Evolutionary conservation across 2,329 filamentous ascomycete species (phyloP).

Genomic region (Hypoxylon sp.): DNA sequence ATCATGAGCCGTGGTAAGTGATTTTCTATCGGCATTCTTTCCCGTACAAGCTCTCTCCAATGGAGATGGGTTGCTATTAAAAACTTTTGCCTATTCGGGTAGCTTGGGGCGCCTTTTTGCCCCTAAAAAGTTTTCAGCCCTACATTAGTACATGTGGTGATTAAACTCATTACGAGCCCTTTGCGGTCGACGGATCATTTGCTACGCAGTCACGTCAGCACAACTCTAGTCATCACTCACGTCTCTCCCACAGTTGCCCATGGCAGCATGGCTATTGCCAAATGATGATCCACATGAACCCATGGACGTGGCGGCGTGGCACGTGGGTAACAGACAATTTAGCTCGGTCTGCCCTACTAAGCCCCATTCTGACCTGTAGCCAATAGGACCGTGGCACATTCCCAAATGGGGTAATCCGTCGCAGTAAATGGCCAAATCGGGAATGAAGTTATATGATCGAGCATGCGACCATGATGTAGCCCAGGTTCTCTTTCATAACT

Average conservation of each 20-base stretch:
- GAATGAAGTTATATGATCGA: background rate
- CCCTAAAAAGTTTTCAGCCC: background rate
- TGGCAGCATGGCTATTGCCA: background rate
- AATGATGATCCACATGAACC: background rate
- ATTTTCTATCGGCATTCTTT: background rate
- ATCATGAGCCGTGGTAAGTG: background rate
- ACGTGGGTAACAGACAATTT: background rate
- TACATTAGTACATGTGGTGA: background rate
- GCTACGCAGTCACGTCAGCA: background rate
- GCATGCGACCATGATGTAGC: no score
- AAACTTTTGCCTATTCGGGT: conserved; percentile 9
- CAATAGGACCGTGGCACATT: background rate
- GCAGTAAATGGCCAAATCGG: background rate
- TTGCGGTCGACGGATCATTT: background rate
- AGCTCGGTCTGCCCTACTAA: background rate
- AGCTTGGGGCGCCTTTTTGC: conserved; percentile 7
- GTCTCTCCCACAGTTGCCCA: background rate
- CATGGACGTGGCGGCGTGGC: background rate
- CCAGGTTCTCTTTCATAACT: conserved; percentile 32
- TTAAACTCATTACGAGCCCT: background rate
- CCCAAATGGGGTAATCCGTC: background rate
- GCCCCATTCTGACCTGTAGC: background rate
- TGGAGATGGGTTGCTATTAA: background rate
- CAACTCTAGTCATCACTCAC: background rate
- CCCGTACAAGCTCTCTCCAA: background rate